Base-by-base conservation (phyloP, 257 asterid species). In the Plantago major region DNA sequence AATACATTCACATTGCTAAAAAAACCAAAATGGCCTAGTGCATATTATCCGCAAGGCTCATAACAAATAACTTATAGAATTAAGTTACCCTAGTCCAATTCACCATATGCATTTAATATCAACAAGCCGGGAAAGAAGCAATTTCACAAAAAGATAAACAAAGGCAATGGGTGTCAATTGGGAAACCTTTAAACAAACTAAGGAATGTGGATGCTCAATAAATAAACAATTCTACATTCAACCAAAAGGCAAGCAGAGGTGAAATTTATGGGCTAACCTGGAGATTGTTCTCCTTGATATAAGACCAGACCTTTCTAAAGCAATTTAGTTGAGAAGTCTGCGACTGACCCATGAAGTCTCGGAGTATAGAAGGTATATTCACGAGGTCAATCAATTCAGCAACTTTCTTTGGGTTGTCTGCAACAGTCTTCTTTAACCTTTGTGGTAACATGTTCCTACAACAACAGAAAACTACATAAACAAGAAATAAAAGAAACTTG, bases 341-440 rank as follows among this genome's bases (percentile, higher is more conserved):
- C n/a, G 97, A n/a, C n/a, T n/a, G n/a, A 19, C 97, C 99, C 95
- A 83, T 79, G 74, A 92, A 92, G 50, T 92, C 95, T 72, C 96
- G 69, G n/a, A 92, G 89, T 14, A 81, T 75, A 3, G 86, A 76
- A 53, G 98, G 97, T 47, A 92, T 82, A 67, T 92, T 92, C 26
- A 88, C 89, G 0, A 92, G 78, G 81, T 92, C 96, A 40, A 92
- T 89, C 83, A 92, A 69, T 9, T 79, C 71, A 5, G 96, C 93
- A 42, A 89, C 78, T 71, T 84, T 86, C 82, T 92, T 89, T 8
- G 98, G 98, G 75, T 80, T 86, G 62, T 82, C 94, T n/a, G n/a
- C n/a, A 55, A 84, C 68, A 58, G 80, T 79, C 80, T 74, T 84
- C 65, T 81, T 84, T 81, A 92, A n/a, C n/a, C n/a, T 17, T 49